Base-by-base conservation (phyloP, 306 rosid genomes). In the Cucumis cinereus region DNA sequence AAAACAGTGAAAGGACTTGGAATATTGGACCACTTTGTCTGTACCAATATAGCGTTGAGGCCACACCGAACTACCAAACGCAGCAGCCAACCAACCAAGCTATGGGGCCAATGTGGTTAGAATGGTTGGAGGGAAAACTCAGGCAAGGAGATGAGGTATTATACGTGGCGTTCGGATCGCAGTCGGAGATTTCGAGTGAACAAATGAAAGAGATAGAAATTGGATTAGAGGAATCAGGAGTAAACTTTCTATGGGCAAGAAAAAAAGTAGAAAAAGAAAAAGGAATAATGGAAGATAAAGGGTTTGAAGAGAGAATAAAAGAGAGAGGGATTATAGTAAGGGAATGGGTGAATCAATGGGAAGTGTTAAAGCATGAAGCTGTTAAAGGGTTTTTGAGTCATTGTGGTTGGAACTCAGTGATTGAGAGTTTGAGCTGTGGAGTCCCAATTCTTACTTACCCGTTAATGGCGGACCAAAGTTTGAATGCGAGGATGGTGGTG, bases 391-490 rank as follows among this genome's bases (percentile, higher is more conserved):
- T 88, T 74, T 8, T 88, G 19, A 86, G 92, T 6, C 89, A 86
- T 23, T 88, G 89, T 22, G 90, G 90, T 33, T 88, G 90, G 90
- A 88, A 88, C 70, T 83, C 90, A 7, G 87, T 73, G 47, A 1
- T 81, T 55, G 88, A 88, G 81, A 82, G 88, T 24, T 56, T 88
- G 15, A 86, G 84, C 49, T 84, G 82, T 0, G 88, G 81, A 38
- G 90, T 86, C 6, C 90, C 90, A 0, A 78, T 88, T 15, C 83
- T 88, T 20, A 87, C 83, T 0, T 88, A 83, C 83, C 90, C 92
- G 0, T 54, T 82, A 75, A 61, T 74, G 88, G 90, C 85, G 13
- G 88, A 88, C 0, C 88, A 88, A 47, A 83, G 41, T 4, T 4
- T 84, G 71, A 88, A 88, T 49, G 85, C 90, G 8, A 86, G 78